These are phyloP conservation scores for Komagataella populi DNA, from an alignment of 805 yeast species.

Conservation along the genomic window DNA sequence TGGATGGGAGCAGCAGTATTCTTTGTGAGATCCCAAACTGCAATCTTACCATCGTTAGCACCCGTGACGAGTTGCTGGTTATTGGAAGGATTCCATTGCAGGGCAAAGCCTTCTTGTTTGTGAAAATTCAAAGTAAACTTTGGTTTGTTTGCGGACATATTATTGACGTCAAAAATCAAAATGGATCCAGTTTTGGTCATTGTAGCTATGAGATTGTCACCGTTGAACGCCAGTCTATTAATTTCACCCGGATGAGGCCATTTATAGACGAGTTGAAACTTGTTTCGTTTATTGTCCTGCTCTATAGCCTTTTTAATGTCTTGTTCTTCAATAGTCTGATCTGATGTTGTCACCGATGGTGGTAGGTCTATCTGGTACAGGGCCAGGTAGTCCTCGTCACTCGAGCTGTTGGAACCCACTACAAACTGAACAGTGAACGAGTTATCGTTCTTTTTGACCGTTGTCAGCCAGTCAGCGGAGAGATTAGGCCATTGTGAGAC, in stretches of 20 bases:
- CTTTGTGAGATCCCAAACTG: conserved; percentile 46
- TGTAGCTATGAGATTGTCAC: conserved; percentile 36
- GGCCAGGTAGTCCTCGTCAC: conserved; percentile 28
- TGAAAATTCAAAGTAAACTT: conserved; percentile 34
- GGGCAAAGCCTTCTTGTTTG: conserved; percentile 50
- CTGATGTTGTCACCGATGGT: conserved; percentile 21
- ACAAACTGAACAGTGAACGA: conserved; percentile 18
- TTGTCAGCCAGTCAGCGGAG: conserved; percentile 57
- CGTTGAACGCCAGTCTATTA: conserved; percentile 44
- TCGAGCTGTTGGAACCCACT: conserved; percentile 32
- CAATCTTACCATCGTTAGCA: conserved; percentile 53
- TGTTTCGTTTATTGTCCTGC: conserved; percentile 19
- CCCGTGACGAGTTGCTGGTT: conserved; percentile 42
- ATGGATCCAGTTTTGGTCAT: conserved; percentile 40
- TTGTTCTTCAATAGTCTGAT: conserved; percentile 3
- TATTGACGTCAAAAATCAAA: conserved; percentile 22
- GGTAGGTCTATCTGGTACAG: conserved; percentile 33
- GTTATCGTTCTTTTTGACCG: conserved; percentile 8
- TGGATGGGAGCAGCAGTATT: conserved; percentile 25
- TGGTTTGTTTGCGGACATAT: conserved; percentile 8
- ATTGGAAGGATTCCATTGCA: conserved; percentile 46
- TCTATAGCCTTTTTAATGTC: conserved; percentile 6
- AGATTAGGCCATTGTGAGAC: conserved; percentile 61
- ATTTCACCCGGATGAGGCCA: conserved; percentile 61
- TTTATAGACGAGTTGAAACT: conserved; percentile 27